phyloP scores from a whole-genome alignment of 2,329 filamentous ascomycete genomes.

The Aspergillus felis region DNA sequence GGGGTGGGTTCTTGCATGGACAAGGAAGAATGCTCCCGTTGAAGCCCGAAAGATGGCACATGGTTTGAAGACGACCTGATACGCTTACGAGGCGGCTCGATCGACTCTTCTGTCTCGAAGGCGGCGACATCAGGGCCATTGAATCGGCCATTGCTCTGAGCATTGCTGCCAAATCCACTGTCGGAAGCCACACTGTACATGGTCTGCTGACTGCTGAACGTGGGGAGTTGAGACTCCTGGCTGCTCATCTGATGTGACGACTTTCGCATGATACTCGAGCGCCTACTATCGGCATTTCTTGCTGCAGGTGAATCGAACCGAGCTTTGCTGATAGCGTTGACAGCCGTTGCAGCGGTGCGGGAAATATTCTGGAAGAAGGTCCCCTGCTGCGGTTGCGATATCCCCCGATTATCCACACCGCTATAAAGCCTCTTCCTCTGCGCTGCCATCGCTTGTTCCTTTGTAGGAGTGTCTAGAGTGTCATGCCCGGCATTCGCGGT shows the following conservation, averaged over 20 bases:
- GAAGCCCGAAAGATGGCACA: slow-evolving; percentile 32
- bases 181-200: slow-evolving; percentile 67
- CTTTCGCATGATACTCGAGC: slow-evolving; percentile 66
- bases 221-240: slow-evolving; percentile 61
- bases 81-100: slow-evolving; percentile 80
- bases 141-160: slow-evolving; percentile 53
- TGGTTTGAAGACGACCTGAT: slow-evolving; percentile 56
- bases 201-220: slow-evolving; percentile 75
- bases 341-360: slow-evolving; percentile 83
- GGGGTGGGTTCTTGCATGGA: slow-evolving; percentile 42
- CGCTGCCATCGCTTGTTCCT: slow-evolving; percentile 97
- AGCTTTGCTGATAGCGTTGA: slow-evolving; percentile 95
- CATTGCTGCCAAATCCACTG: slow-evolving; percentile 63
- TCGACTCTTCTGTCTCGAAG: slow-evolving; percentile 51
- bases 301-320: slow-evolving; percentile 83
- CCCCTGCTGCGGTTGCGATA: slow-evolving; percentile 62
- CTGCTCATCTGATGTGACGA: slow-evolving; percentile 61
- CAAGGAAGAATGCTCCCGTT: slow-evolving; percentile 27
- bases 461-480: slow-evolving; percentile 88
- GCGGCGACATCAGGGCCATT: slow-evolving; percentile 41
- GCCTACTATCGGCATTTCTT: slow-evolving; percentile 59
- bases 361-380: slow-evolving; percentile 99
- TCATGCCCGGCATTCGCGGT: slow-evolving; percentile 68
- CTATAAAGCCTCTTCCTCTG: slow-evolving; percentile 91
- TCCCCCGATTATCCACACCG: slow-evolving; percentile 63